These are phyloP conservation scores for Exserohilum turcica DNA, from an alignment of 2,329 filamentous ascomycete genomes.

Conservation along the genomic window DNA sequence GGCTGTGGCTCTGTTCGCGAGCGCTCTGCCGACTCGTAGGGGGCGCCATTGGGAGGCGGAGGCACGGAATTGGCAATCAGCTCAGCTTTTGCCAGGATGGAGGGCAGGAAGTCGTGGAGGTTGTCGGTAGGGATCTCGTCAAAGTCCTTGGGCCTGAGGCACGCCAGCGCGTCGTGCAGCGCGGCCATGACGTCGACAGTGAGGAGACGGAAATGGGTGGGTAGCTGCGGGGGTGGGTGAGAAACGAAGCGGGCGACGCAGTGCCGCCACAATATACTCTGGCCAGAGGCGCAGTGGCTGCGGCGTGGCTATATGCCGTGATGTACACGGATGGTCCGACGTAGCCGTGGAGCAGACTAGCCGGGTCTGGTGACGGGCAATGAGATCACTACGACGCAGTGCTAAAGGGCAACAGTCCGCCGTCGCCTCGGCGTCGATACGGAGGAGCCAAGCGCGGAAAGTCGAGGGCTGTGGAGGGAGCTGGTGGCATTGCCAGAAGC, in stretches of 20 bases:
- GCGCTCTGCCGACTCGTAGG: conserved; percentile 56
- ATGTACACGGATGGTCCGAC: conserved; percentile 14
- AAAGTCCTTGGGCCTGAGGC: conserved; percentile 53
- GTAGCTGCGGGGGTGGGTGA: not conserved
- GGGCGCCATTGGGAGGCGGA: conserved; percentile 54
- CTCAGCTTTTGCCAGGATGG: conserved; percentile 62
- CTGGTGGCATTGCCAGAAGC: conserved; percentile 6
- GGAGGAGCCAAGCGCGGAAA: not conserved
- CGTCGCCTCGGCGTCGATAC: not conserved
- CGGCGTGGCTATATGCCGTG: conserved; percentile 2
- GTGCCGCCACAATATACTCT: not conserved
- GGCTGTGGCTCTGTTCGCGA: conserved; percentile 63
- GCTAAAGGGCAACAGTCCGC: not conserved
- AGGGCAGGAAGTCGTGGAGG: conserved; percentile 48
- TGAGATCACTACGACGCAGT: conserved; percentile 18
- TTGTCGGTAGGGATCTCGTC: conserved; percentile 51
- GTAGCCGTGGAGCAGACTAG: conserved; percentile 22
- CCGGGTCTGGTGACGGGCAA: conserved; percentile 18
- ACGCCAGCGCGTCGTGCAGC: conserved; percentile 54
- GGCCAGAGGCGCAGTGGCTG: not conserved
- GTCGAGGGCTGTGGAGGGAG: not conserved
- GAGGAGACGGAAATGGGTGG: not conserved
- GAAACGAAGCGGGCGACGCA: not conserved
- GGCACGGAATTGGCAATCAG: conserved; percentile 79
- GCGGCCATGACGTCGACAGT: conserved; percentile 30